Evolutionary conservation across 495 filamentous ascomycete genomes (phyloP).

Genomic region (Xylaria palmicola): DNA sequence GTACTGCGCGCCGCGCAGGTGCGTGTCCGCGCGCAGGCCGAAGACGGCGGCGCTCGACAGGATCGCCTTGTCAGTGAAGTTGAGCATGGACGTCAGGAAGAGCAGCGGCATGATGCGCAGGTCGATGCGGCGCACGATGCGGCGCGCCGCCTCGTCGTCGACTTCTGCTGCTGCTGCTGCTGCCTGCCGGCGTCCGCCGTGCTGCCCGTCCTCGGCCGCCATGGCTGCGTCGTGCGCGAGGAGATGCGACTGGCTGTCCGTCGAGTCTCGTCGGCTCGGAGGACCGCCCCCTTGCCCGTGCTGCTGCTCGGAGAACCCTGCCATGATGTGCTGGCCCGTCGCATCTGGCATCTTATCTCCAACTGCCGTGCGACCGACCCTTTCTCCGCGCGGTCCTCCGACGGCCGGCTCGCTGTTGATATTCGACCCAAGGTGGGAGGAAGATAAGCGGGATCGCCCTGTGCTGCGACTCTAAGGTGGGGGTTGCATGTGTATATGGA

Average conservation of each 20-base stretch:
- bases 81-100: slow-evolving; percentile 30
- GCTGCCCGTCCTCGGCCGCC: neutral
- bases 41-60: slow-evolving; percentile 36
- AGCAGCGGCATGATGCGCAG: slow-evolving; percentile 30
- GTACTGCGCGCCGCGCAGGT: slow-evolving; percentile 36
- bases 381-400: neutral
- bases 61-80: slow-evolving; percentile 42
- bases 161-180: neutral
- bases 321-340: too few relatives aligned
- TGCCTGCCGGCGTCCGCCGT: neutral
- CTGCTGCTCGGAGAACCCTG: too few relatives aligned
- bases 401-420: neutral
- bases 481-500: neutral
- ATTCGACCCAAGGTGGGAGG: neutral
- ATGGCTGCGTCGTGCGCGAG: neutral
- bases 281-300: neutral
- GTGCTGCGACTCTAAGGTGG: neutral
- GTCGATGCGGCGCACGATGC: slow-evolving; percentile 33
- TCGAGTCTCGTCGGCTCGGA: neutral
- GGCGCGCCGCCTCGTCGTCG: slow-evolving; percentile 19
- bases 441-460: neutral
- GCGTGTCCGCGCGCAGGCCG: slow-evolving; percentile 32
- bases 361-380: neutral
- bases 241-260: neutral
- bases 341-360: neutral